Conservation (phyloP, 2,329 filamentous ascomycete genomes). For the Sporothrix variecibatus region DNA sequence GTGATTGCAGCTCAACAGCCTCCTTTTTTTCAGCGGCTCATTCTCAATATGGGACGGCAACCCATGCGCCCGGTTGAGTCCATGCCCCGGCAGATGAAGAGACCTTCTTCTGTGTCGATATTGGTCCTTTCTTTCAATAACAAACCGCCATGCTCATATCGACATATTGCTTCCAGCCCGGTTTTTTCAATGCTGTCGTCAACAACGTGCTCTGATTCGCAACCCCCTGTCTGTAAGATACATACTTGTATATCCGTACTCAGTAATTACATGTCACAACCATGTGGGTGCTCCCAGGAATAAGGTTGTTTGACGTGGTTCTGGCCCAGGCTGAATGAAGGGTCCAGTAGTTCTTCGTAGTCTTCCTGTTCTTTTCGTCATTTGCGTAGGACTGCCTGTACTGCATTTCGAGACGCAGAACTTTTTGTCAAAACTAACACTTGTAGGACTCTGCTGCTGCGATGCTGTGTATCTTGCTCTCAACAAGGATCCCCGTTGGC, state of each 20-base stretch:
- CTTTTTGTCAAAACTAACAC: not conserved
- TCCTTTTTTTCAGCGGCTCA: not conserved
- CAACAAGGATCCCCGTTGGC: no score
- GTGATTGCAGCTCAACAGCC: not conserved
- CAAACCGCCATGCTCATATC: not conserved
- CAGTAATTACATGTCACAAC: not conserved
- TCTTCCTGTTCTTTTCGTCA: not conserved
- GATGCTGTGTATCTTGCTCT: not conserved
- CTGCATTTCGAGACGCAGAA: not conserved
- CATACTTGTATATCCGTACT: not conserved
- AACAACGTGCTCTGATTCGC: not conserved
- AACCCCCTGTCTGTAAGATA: not conserved
- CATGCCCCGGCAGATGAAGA: conserved; percentile 3
- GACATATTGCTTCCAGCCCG: not conserved
- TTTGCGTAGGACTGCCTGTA: not conserved
- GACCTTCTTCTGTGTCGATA: not conserved
- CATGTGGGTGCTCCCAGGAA: not conserved
- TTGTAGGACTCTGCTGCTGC: not conserved
- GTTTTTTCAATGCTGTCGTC: not conserved
- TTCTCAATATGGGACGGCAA: conserved; percentile 1
- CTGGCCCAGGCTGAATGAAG: not conserved
- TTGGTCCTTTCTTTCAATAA: not conserved
- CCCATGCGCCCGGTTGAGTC: not conserved
- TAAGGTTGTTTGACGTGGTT: not conserved
- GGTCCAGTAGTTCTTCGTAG: not conserved